Conservation (phyloP, 2,329 filamentous ascomycete species). For the Sporothrix brasiliensis region DNA sequence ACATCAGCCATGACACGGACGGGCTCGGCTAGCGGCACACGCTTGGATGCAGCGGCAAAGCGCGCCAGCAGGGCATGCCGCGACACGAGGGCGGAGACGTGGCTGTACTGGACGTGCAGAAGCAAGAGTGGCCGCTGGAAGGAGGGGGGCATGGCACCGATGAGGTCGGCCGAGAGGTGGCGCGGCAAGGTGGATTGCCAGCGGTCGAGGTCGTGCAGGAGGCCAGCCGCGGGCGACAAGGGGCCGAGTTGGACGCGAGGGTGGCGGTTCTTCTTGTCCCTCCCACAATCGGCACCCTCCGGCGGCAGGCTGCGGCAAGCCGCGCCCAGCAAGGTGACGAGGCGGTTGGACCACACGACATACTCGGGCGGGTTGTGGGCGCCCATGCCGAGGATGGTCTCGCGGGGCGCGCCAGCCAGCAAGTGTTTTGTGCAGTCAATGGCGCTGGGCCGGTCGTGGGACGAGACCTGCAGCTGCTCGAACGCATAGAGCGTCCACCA, state of each 20-base stretch:
- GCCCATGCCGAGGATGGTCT: slow-evolving; percentile 44
- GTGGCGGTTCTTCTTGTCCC: not conserved
- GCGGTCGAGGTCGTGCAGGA: slow-evolving; percentile 46
- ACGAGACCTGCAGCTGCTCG: slow-evolving; percentile 49
- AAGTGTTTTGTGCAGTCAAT: slow-evolving; percentile 41
- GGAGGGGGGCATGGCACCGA: slow-evolving; percentile 41
- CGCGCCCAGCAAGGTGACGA: slow-evolving; percentile 45
- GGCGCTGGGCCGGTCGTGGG: slow-evolving; percentile 49
- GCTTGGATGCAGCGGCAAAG: slow-evolving; percentile 40
- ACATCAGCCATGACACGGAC: slow-evolving; percentile 43
- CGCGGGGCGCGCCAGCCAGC: slow-evolving; percentile 42
- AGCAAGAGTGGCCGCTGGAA: slow-evolving; percentile 46
- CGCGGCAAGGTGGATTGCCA: slow-evolving; percentile 45
- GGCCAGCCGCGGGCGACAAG: slow-evolving; percentile 46
- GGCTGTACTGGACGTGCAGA: slow-evolving; percentile 46
- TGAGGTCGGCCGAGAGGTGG: slow-evolving; percentile 43
- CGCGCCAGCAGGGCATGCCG: slow-evolving; percentile 46
- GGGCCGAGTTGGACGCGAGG: slow-evolving; percentile 43
- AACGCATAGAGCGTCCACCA: slow-evolving; percentile 43
- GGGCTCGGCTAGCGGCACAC: slow-evolving; percentile 23
- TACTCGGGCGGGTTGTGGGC: slow-evolving; percentile 43
- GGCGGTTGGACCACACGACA: slow-evolving; percentile 44
- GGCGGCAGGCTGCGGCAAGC: slow-evolving; percentile 34
- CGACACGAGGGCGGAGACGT: slow-evolving; percentile 45
- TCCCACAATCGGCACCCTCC: not conserved